Evolutionary conservation across 306 rosid species (phyloP).

Genomic region (Sesbania bispinosa): DNA sequence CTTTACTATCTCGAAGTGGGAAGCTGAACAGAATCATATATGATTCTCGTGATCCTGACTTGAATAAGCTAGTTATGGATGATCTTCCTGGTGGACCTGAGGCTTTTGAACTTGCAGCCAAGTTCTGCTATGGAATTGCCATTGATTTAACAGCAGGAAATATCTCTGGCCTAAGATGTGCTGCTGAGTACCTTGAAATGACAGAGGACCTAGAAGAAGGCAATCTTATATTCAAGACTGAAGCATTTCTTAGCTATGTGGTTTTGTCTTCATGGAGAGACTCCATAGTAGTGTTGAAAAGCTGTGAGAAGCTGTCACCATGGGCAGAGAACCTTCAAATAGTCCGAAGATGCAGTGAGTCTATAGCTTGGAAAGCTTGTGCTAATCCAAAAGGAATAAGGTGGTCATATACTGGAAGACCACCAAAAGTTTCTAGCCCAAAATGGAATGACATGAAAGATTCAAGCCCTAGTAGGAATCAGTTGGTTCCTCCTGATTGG

Average conservation of each 20-base stretch:
- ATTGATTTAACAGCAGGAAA: constrained; percentile 92
- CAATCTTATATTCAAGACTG: constrained; percentile 95
- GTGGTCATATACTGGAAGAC: constrained; percentile 92
- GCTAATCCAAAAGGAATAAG: constrained; percentile 93
- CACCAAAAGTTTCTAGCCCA: constrained; percentile 65
- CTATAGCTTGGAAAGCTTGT: constrained; percentile 98
- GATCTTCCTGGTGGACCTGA: constrained; percentile 91
- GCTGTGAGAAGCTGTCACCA: constrained; percentile 92
- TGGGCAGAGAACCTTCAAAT: constrained; percentile 98
- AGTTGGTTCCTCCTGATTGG: constrained; percentile 90
- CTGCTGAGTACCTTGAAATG: constrained; percentile 95
- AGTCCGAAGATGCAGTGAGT: constrained; percentile 89
- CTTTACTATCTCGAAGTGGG: constrained; percentile 91
- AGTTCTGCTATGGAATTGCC: constrained; percentile 85
- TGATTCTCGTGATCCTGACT: constrained; percentile 60
- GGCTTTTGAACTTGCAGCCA: constrained; percentile 81
- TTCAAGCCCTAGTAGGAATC: constrained; percentile 72
- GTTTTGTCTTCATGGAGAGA: constrained; percentile 98
- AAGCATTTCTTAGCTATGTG: constrained; percentile 95
- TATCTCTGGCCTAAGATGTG: constrained; percentile 91
- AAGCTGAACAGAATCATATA: constrained; percentile 82
- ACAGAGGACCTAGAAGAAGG: constrained; percentile 98
- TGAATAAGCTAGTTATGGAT: constrained; percentile 63
- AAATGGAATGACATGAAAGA: constrained; percentile 82
- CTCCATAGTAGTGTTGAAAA: constrained; percentile 85